Base-by-base conservation (phyloP, 1,284 basidiomycete species). In the Cutaneotrichosporon sp. region DNA sequence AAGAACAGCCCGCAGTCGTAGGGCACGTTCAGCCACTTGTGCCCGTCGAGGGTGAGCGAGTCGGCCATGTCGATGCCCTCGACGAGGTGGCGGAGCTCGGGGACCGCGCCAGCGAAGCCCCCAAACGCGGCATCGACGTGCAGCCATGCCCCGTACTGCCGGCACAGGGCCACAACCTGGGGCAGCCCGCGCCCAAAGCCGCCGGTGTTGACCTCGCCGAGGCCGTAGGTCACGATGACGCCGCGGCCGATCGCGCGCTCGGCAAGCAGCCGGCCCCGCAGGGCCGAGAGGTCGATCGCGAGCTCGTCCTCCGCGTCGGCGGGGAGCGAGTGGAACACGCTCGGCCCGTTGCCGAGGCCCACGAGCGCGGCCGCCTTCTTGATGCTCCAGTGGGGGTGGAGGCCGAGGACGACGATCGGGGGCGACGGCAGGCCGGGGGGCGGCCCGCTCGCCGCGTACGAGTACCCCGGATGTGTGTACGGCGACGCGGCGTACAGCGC, bases 141-240 rank as follows among this genome's bases (percentile, higher is more conserved):
- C 3, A 84, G 67, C 83, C 83, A 84, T 0, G 80, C n/a, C 9
- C 36, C 36, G 61, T 81, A 80, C 29, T 62, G 42, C 55, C 77
- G 75, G 59, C 82, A 83, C 29, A 84, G 66, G 4, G 54, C 59
- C 4, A 79, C 74, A 11, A 83, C 72, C 3, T 69, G 60, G 14
- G 60, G 65, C 29, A 80, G 59, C 14, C 73, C 68, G 11, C 68
- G 70, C 3, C 78, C 81, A 56, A 81, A 79, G 2, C 75, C 80
- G 22, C 82, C 82, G 60, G 83, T 84, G 66, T 84, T 84, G 33
- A 84, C 83, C 67, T 84, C 83, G 6, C 83, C 83, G 24, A 82
- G 70, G 4, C 77, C 78, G 22, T 80, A 76, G 1, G 71, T 74
- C 1, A 84, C 78, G 25, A 84, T 80, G 0, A 76, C 70, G 0